These are phyloP conservation scores for Saprolegnia parasitica DNA, from an alignment of 352 stramenopile species.

Conservation along the genomic window DNA sequence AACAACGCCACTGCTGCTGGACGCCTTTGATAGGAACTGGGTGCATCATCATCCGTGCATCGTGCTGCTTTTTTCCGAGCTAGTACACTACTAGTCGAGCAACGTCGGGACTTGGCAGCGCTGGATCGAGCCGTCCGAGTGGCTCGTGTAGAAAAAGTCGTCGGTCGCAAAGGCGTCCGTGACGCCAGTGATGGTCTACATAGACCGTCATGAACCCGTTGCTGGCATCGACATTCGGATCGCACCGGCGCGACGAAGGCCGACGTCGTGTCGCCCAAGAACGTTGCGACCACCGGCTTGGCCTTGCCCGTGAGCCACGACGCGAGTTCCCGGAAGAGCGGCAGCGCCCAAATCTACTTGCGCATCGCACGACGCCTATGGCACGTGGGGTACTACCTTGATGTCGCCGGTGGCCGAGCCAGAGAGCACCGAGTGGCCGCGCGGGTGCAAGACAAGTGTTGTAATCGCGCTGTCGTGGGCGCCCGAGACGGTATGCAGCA, in stretches of 20 bases:
- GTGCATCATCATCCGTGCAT: too few species aligned
- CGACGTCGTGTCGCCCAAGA: constrained; percentile 72
- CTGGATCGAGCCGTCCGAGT: constrained; percentile 77
- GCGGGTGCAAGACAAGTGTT: constrained; percentile 70
- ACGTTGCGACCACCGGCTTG: constrained; percentile 68
- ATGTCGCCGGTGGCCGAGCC: constrained; percentile 77
- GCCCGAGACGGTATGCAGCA: constrained; percentile 77
- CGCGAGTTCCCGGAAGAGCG: constrained; percentile 77
- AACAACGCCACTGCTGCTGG: too few species aligned
- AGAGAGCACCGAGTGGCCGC: constrained; percentile 73
- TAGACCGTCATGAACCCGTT: constrained; percentile 1
- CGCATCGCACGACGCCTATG: too few species aligned
- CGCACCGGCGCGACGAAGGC: constrained; percentile 83
- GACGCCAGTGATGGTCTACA: constrained; percentile 74
- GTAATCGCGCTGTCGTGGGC: constrained; percentile 83
- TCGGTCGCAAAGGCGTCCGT: constrained; percentile 74
- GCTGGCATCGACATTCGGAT: constrained; percentile 1
- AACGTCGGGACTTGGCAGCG: constrained; percentile 54
- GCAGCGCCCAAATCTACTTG: constrained; percentile 69
- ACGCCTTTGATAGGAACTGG: too few species aligned
- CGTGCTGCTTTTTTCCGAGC: too few species aligned
- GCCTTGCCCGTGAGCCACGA: constrained; percentile 67
- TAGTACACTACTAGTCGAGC: not conserved
- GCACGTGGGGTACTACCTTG: too few species aligned
- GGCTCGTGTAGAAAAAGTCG: constrained; percentile 79